phyloP scores from a whole-genome alignment of 2,329 filamentous ascomycete species.

The Penicillium occitanis region DNA sequence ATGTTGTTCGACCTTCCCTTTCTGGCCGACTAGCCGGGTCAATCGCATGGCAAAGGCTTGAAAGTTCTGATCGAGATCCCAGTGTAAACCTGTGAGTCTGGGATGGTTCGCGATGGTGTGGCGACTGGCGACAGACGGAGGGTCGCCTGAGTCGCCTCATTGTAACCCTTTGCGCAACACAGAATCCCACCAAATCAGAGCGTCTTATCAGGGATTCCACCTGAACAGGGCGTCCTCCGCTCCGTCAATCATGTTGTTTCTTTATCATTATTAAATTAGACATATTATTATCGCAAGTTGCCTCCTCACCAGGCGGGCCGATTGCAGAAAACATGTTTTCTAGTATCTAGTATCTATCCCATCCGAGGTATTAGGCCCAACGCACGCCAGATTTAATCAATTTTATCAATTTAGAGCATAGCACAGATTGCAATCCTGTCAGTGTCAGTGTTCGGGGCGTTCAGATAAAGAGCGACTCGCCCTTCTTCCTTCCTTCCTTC shows the following conservation, averaged over 20 bases:
- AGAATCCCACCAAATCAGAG: background rate
- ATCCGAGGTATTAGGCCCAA: background rate
- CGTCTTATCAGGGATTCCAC: background rate
- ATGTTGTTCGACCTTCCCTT: background rate
- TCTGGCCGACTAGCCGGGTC: background rate
- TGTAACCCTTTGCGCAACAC: constrained; percentile 10
- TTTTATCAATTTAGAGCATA: background rate
- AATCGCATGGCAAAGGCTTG: background rate
- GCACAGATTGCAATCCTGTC: background rate
- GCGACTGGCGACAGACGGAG: background rate
- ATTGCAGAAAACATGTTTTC: background rate
- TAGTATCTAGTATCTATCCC: background rate
- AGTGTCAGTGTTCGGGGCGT: background rate
- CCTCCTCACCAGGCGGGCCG: background rate
- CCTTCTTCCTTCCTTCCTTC: background rate
- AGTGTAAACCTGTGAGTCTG: background rate
- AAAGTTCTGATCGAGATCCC: background rate
- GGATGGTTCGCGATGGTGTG: background rate
- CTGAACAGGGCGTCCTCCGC: background rate
- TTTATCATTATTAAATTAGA: background rate
- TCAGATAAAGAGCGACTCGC: background rate
- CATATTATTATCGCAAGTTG: constrained; percentile 2
- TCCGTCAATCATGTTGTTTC: background rate
- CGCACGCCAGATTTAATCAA: background rate
- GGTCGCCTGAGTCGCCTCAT: background rate